Evolutionary conservation across 208 protist species (phyloP).

Genomic region (Plasmodiophora brassicae): DNA sequence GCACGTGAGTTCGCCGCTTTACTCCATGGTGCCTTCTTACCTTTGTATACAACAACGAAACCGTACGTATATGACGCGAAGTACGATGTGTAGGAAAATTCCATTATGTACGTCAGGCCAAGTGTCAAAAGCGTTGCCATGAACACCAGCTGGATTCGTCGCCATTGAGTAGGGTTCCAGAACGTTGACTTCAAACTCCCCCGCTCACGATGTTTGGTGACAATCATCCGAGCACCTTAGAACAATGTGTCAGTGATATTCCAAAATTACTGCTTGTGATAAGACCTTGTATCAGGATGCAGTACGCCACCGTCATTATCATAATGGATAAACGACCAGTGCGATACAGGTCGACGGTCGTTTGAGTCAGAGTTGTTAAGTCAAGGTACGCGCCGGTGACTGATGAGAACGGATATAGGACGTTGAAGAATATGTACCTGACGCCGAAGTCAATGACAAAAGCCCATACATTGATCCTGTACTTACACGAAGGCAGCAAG

Average conservation of each 20-base stretch:
- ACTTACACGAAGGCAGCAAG: neutral
- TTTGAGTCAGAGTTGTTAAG: neutral
- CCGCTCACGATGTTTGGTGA: neutral
- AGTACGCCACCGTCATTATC: neutral
- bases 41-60: neutral
- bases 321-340: neutral
- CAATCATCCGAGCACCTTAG: constrained; percentile 4
- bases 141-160: neutral
- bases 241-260: neutral
- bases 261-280: neutral
- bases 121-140: neutral
- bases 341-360: neutral
- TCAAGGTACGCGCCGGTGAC: neutral
- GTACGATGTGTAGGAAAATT: neutral
- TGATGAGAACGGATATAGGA: neutral
- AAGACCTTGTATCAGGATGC: neutral
- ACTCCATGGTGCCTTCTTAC: neutral
- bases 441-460: neutral
- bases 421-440: neutral
- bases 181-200: neutral
- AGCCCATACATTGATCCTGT: neutral
- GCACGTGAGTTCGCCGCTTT: neutral
- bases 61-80: neutral
- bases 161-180: neutral
- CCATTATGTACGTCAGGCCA: neutral